These are phyloP conservation scores for Diaporthe sp. DNA, from an alignment of 2,329 filamentous ascomycete species.

Conservation along the genomic window DNA sequence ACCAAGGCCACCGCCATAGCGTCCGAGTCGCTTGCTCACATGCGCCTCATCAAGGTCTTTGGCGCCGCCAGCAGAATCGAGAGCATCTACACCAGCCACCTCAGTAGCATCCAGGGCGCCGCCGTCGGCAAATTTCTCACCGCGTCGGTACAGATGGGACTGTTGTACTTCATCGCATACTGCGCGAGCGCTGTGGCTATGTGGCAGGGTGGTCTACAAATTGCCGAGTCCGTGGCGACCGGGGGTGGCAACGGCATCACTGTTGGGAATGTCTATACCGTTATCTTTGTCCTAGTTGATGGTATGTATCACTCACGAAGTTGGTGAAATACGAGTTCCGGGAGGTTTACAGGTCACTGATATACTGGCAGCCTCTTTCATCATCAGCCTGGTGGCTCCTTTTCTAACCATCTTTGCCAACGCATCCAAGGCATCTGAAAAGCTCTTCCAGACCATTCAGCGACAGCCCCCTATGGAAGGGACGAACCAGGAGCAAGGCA, in stretches of 20 bases:
- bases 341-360: neutral
- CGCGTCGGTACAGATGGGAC: conserved; percentile 62
- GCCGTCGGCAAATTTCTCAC: conserved; percentile 63
- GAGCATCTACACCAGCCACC: conserved; percentile 60
- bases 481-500: conserved; percentile 54
- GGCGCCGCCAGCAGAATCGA: conserved; percentile 66
- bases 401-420: conserved; percentile 73
- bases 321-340: too few relatives aligned
- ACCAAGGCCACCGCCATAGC: conserved; percentile 69
- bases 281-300: conserved; percentile 66
- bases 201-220: conserved; percentile 66
- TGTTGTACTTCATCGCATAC: conserved; percentile 69
- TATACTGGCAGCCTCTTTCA: conserved; percentile 63
- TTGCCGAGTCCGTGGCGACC: conserved; percentile 45
- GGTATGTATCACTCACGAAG: conserved; percentile 41
- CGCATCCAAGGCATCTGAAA: conserved; percentile 70
- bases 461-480: conserved; percentile 61
- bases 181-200: conserved; percentile 69
- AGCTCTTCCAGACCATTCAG: conserved; percentile 71
- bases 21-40: conserved; percentile 66
- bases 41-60: conserved; percentile 69
- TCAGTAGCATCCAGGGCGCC: conserved; percentile 56
- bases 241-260: conserved; percentile 22
- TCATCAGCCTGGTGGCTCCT: conserved; percentile 74
- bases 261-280: conserved; percentile 56